Conservation (phyloP, 148 eudicot species). For the Camellia granthamiana region DNA sequence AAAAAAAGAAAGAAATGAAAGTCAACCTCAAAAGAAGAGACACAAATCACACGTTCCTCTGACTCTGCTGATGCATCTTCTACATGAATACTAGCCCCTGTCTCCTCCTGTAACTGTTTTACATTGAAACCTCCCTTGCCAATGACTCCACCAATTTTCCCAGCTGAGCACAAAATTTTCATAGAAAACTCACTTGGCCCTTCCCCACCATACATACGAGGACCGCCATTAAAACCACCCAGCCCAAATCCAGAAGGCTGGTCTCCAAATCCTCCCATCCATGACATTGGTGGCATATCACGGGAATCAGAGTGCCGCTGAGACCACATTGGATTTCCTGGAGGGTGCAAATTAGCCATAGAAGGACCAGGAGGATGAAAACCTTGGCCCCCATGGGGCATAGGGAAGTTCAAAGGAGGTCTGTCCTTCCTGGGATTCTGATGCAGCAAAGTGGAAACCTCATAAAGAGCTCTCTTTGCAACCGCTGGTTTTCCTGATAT, state of each 20-base stretch:
- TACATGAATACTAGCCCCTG: slow-evolving; percentile 64
- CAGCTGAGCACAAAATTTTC: slow-evolving; percentile 63
- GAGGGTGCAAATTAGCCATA: slow-evolving; percentile 34
- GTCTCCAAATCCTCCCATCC: slow-evolving; percentile 44
- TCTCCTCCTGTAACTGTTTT: slow-evolving; percentile 62
- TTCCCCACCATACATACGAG: slow-evolving; percentile 36
- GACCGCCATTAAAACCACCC: slow-evolving; percentile 37
- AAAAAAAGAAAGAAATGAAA: background rate
- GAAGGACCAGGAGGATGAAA: slow-evolving; percentile 51
- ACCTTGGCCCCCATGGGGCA: slow-evolving; percentile 37
- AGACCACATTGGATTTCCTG: slow-evolving; percentile 47
- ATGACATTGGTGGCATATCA: slow-evolving; percentile 44
- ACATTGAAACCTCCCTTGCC: slow-evolving; percentile 71
- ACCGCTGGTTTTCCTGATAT: slow-evolving; percentile 59
- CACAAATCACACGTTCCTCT: slow-evolving; percentile 66
- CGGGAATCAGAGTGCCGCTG: slow-evolving; percentile 35
- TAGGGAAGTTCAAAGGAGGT: slow-evolving; percentile 40
- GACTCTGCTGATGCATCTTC: slow-evolving; percentile 48
- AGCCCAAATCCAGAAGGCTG: slow-evolving; percentile 30
- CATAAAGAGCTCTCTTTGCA: slow-evolving; percentile 49
- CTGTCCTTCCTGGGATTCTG: slow-evolving; percentile 70
- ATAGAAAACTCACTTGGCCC: slow-evolving; percentile 64
- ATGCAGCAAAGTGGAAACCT: slow-evolving; percentile 53
- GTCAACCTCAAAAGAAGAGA: slow-evolving; percentile 68
- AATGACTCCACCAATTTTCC: slow-evolving; percentile 75